Conservation (phyloP, 1,284 basidiomycete species). For the Spongispora temasekensis region DNA sequence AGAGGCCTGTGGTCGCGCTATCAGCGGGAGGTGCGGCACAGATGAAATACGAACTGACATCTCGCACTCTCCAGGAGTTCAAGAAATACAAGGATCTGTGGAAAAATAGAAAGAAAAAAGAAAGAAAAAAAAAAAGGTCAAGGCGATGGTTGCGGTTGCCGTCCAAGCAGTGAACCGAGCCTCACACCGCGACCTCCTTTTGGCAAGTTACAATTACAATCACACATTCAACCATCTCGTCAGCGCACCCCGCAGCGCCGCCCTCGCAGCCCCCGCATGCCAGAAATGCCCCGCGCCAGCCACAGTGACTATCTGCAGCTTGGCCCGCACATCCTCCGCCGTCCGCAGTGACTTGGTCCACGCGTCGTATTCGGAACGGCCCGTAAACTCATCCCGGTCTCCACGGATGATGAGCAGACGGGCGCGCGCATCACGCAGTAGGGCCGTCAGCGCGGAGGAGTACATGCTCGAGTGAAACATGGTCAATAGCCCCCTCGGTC, state of each 20-base stretch:
- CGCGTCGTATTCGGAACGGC: slow-evolving; percentile 48
- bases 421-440: slow-evolving; percentile 45
- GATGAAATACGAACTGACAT: slow-evolving; percentile 23
- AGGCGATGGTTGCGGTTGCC: slow-evolving; percentile 31
- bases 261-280: slow-evolving; percentile 27
- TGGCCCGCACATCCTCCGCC: slow-evolving; percentile 21
- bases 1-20: slow-evolving; percentile 56
- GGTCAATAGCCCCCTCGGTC: slow-evolving; percentile 67
- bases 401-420: slow-evolving; percentile 69
- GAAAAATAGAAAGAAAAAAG: slow-evolving; percentile 10
- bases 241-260: slow-evolving; percentile 18
- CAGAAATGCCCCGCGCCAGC: slow-evolving; percentile 51
- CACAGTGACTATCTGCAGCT: slow-evolving; percentile 36
- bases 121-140: slow-evolving; percentile 15
- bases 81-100: slow-evolving; percentile 15
- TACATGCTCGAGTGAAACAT: slow-evolving; percentile 62
- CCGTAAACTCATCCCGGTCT: slow-evolving; percentile 73
- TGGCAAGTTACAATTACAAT: no score
- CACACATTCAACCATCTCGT: slow-evolving; percentile 20
- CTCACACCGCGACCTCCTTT: slow-evolving; percentile 13
- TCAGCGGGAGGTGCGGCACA: slow-evolving; percentile 14
- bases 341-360: slow-evolving; percentile 51
- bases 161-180: slow-evolving; percentile 15
- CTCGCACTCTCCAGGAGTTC: slow-evolving; percentile 20
- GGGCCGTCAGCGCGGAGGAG: slow-evolving; percentile 46